phyloP scores from a whole-genome alignment of 495 filamentous ascomycete species.

The Podospora anserina region DNA sequence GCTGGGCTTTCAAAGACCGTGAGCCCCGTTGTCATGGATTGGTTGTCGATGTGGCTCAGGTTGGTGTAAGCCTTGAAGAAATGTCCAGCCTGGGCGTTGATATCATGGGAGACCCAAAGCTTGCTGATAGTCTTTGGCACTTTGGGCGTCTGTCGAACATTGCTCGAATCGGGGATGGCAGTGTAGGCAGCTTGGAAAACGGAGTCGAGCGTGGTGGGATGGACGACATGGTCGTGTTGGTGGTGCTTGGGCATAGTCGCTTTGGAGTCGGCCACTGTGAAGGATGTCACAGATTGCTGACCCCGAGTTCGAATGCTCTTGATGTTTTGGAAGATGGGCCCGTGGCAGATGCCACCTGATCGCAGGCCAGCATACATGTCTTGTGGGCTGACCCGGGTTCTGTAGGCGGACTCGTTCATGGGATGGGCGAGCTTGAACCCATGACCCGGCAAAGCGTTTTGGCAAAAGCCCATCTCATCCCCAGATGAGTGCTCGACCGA shows the following conservation, averaged over 20 bases:
- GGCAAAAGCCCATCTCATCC: constrained; percentile 6
- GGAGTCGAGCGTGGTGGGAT: constrained; percentile 47
- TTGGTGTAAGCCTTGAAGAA: constrained; percentile 25
- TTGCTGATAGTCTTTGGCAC: constrained; percentile 28
- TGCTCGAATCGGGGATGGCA: constrained; percentile 22
- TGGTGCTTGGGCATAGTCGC: constrained; percentile 43
- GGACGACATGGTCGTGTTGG: constrained; percentile 44
- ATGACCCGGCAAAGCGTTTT: neutral
- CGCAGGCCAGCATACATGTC: constrained; percentile 32
- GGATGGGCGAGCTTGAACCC: constrained; percentile 1
- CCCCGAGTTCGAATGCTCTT: constrained; percentile 25
- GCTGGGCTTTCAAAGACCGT: constrained; percentile 15
- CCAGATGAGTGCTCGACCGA: constrained; percentile 22
- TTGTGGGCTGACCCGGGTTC: constrained; percentile 20
- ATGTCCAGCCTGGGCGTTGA: constrained; percentile 16
- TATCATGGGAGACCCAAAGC: constrained; percentile 27
- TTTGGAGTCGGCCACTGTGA: constrained; percentile 39
- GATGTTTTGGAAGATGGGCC: constrained; percentile 39
- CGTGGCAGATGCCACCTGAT: constrained; percentile 36
- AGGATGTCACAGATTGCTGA: constrained; percentile 25
- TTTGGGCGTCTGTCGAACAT: constrained; percentile 14
- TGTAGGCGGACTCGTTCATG: constrained; percentile 22
- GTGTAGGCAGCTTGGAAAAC: constrained; percentile 39
- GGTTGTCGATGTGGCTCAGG: constrained; percentile 22
- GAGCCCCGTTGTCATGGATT: constrained; percentile 23